These are phyloP conservation scores for Hemileia vastatrix DNA, from an alignment of 1,284 basidiomycete genomes.

Conservation along the genomic window DNA sequence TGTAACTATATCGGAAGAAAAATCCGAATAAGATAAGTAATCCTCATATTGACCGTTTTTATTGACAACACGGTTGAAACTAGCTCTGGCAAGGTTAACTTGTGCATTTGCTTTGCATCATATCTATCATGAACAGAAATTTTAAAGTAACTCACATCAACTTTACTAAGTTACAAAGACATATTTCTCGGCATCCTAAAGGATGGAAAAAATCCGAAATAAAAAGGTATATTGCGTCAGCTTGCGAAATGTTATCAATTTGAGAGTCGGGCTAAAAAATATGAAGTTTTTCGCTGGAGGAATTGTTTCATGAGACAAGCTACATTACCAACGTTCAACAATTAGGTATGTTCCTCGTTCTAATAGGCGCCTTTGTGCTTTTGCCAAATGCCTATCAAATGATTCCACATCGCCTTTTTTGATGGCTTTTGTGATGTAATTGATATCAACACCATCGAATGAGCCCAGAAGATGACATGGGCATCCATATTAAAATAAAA, in stretches of 20 bases:
- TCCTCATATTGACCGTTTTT: no score
- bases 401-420: conserved; percentile 13
- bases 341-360: conserved; percentile 19
- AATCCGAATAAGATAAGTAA: background rate
- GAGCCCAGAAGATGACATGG: no score
- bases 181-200: conserved; percentile 16
- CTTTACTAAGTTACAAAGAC: conserved; percentile 21
- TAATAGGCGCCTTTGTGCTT: conserved; percentile 10
- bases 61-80: background rate
- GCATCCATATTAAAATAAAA: no score
- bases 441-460: no score
- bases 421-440: conserved; percentile 5
- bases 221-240: background rate
- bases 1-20: background rate
- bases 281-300: no score
- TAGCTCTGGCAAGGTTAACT: background rate
- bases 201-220: background rate
- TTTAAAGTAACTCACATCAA: conserved; percentile 3
- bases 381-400: conserved; percentile 14
- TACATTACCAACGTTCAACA: conserved; percentile 9
- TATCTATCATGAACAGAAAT: background rate
- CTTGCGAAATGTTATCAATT: background rate
- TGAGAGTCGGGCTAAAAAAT: no score
- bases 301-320: background rate
- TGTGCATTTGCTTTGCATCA: no score